Evolutionary conservation across 2,329 filamentous ascomycete genomes (phyloP), one percentile per base, ranked within the genome.

Genomic region (Ophiostoma sp.): DNA sequence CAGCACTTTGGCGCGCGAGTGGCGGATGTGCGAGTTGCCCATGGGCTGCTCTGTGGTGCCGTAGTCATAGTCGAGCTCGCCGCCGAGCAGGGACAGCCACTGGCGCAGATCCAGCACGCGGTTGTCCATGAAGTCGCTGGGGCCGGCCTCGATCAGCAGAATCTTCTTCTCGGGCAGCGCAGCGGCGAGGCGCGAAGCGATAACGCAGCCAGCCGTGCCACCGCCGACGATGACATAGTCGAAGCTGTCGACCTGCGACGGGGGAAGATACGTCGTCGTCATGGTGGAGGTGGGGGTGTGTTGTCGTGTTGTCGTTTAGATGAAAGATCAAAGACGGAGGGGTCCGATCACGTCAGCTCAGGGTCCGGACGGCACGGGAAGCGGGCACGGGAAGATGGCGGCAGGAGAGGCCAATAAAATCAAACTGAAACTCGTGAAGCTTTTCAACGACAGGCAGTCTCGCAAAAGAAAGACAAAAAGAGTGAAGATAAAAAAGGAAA

Each of bases 11-110:
- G 94, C 94, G 75, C 94, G 91, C 17, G 94, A 97, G 85, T 97
- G 94, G 76, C 94, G 91, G 84, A 97, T 97, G 84, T 94, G 88
- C 73, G 93, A 96, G 86, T 97, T 97, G 80, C 94, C 75, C 84
- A 90, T 96, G 76, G 94, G 94, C 85, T 97, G 94, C 83, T 97
- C 93, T 66, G 91, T 93, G 55, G 94, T 97, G 79, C 89, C 89
- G 83, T 97, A 97, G 83, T 97, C 94, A 82, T 95, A 97, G 84
- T 97, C 94, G 75, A 97, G 88, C 80, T 97, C 90, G 79, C 93
- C 93, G 76, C 94, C 94, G 36, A 97, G 89, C 69, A 97, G 86
- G 76, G 87, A 90, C 76, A 97, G 86, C 94, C 94, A 97, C 83
- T 97, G 91, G 80, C 94, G 94, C 77, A 97, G 87, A 78, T 95